Evolutionary conservation across 2,329 filamentous ascomycete genomes (phyloP).

Genomic region (Ambrosiella xylebori): DNA sequence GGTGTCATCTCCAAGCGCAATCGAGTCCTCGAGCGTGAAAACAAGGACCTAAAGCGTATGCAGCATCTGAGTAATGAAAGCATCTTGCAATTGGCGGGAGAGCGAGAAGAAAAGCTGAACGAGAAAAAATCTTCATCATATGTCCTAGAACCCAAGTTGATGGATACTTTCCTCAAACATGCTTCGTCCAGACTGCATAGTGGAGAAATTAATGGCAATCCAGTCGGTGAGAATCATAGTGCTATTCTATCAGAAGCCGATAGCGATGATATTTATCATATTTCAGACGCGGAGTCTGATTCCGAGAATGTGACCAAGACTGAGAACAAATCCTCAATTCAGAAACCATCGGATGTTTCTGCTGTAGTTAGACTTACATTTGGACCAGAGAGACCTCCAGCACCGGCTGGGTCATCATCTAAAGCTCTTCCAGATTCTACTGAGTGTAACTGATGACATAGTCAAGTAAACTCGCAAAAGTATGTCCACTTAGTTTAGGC

Average conservation of each 20-base stretch:
- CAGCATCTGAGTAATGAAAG: slow-evolving; percentile 88
- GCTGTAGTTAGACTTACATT: slow-evolving; percentile 4
- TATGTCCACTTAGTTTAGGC: not conserved
- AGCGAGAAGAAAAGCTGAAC: slow-evolving; percentile 53
- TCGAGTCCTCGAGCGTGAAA: slow-evolving; percentile 91
- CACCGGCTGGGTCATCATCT: slow-evolving; percentile 16
- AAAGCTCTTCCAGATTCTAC: slow-evolving; percentile 1
- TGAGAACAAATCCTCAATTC: not conserved
- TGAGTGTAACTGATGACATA: not conserved
- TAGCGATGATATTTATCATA: slow-evolving; percentile 6
- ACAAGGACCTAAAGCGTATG: slow-evolving; percentile 76
- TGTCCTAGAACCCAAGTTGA: too few relatives aligned
- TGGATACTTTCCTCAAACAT: too few relatives aligned
- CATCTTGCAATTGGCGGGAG: slow-evolving; percentile 93
- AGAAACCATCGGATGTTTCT: not conserved
- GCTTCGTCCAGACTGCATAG: too few relatives aligned
- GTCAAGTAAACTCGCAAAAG: too few relatives aligned
- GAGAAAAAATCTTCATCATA: too few relatives aligned
- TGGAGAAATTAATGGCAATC: not conserved
- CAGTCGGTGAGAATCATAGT: slow-evolving; percentile 1
- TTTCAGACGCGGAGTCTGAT: slow-evolving; percentile 9
- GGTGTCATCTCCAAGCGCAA: slow-evolving; percentile 99
- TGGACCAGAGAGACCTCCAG: slow-evolving; percentile 10
- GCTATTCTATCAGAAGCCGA: slow-evolving; percentile 1
- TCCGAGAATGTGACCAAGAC: not conserved